These are phyloP conservation scores for Russula brevipes DNA, from an alignment of 768 basidiomycete species.

Conservation along the genomic window DNA sequence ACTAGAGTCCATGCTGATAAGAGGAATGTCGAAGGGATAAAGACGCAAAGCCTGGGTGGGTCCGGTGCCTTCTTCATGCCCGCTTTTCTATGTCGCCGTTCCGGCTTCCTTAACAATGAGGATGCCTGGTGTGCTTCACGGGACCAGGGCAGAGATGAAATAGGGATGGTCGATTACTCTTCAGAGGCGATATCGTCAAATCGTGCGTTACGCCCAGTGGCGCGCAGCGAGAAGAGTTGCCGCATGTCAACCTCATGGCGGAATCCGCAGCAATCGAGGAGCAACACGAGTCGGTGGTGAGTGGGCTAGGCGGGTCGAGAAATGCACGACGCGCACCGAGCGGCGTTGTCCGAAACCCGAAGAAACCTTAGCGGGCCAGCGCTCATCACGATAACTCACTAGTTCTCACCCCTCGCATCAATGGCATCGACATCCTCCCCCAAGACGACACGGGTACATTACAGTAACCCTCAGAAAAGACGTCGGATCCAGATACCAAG, in stretches of 20 bases:
- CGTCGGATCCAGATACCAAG: background rate
- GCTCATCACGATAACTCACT: too few species aligned
- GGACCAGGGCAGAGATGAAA: too few species aligned
- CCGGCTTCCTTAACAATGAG: too few species aligned
- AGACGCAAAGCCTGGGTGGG: background rate
- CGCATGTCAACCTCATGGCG: background rate
- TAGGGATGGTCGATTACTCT: too few species aligned
- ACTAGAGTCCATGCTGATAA: background rate
- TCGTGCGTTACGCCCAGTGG: background rate
- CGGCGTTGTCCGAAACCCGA: background rate
- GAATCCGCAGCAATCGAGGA: background rate
- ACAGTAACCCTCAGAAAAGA: background rate
- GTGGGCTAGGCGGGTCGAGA: too few species aligned
- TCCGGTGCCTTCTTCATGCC: background rate
- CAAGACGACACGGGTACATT: slow-evolving; percentile 33
- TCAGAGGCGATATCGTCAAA: background rate
- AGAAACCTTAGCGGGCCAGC: background rate
- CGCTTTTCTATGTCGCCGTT: background rate
- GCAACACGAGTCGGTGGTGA: background rate
- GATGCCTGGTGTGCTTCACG: background rate
- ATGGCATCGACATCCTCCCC: background rate
- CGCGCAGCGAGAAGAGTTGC: background rate
- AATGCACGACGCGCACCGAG: background rate
- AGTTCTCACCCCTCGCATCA: background rate
- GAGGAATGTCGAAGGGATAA: background rate